A percentile compares a stretch with the other conserved stretches of the same genome.
Evolutionary conservation across 305 asterid genomes (phyloP).

Genomic region (Fraxinus albicans): DNA sequence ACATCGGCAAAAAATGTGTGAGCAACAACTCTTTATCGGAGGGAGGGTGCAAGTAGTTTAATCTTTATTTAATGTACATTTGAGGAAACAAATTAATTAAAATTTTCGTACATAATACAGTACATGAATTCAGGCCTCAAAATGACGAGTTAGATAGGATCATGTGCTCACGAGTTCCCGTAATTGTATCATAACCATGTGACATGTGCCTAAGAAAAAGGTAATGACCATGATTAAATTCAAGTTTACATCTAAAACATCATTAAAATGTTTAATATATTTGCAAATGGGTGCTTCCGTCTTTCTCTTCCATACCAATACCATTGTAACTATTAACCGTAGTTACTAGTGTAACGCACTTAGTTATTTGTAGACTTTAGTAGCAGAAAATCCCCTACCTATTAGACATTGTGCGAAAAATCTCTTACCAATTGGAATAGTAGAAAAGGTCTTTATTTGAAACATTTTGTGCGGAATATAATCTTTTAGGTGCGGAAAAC

Average conservation of each 20-base stretch:
- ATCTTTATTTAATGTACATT: background rate
- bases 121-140: background rate
- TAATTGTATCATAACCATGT: background rate
- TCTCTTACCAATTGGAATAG: too few species aligned
- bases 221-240: background rate
- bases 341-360: background rate
- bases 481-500: too few species aligned
- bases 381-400: too few species aligned
- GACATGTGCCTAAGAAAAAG: background rate
- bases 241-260: background rate
- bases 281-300: background rate
- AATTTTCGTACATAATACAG: background rate
- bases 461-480: too few species aligned
- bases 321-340: background rate
- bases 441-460: too few species aligned
- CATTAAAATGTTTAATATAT: background rate
- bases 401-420: too few species aligned
- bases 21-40: background rate
- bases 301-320: background rate
- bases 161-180: background rate
- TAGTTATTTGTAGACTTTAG: background rate
- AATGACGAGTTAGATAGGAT: background rate
- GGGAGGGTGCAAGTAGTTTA: too few species aligned
- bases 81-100: background rate
- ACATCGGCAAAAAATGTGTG: background rate